Base-by-base conservation (phyloP, 2,329 filamentous ascomycete genomes). In the Huntiella bhutanensis region DNA sequence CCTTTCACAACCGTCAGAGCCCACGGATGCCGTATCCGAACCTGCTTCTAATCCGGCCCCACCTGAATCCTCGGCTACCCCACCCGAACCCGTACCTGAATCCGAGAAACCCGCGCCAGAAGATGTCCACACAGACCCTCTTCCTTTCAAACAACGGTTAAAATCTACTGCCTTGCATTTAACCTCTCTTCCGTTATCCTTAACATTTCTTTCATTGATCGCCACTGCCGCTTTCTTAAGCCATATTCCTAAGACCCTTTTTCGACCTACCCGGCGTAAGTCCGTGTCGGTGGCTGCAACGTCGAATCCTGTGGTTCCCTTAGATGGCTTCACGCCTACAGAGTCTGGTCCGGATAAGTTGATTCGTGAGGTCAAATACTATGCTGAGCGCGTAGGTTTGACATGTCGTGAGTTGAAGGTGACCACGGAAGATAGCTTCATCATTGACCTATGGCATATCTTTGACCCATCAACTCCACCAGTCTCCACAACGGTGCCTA, bases 351-450 rank as follows among this genome's bases (percentile, higher is more conserved):
- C 71, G 5, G 88, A 95, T 59, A 78, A 74, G 3, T 64, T 95
- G 5, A 62, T 82, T 5, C 84, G 82, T 55, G 82, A 95, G 54
- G 74, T 87, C 15, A 71, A 71, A 2, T 91, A 95, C 58, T 95
- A 96, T 57, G 87, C 88, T 1, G 71, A 83, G 15, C 70, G 87
- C 10, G 85, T 94, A 11, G 88, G 88, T 0, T 69, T 96, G 1
- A 85, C 95, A 51, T 74, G 85, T 17, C 87, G 95, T 56, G 72
- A 73, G 7, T 83, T 85, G 55, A 69, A 82, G 43, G 86, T 95
- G 0, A 80, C 93, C 59, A 95, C 88, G 0, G 87, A 95, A 58
- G 88, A 96, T 55, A 87, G 87, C 1, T 95, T 94, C 57, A 75
- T 95, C 40, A 81, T 95, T 51, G 76, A 82, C 16, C 67, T 95